Evolutionary conservation across 345 rosid species (phyloP).

Genomic region (Excoecaria agallocha): DNA sequence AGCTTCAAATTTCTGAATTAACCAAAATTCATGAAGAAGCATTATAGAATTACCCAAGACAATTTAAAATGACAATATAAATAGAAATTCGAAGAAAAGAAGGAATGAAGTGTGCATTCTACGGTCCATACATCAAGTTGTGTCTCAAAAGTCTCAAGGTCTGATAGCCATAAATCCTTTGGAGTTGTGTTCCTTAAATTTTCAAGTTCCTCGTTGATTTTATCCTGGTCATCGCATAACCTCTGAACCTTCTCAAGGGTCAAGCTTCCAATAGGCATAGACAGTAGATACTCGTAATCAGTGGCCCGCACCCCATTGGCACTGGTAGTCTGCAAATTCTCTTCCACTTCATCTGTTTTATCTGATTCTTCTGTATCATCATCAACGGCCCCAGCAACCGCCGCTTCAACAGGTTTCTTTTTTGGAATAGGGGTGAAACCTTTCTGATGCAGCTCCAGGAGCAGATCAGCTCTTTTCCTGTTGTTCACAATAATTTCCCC

Average conservation of each 20-base stretch:
- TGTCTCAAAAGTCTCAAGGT: constrained; percentile 59
- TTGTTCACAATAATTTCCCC: constrained; percentile 88
- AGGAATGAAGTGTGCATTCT: not conserved
- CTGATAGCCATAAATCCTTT: constrained; percentile 64
- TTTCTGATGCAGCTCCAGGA: constrained; percentile 64
- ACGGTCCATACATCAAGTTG: constrained; percentile 62
- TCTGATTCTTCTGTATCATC: constrained; percentile 60
- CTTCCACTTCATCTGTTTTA: constrained; percentile 55
- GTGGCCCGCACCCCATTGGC: constrained; percentile 40
- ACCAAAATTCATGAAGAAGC: constrained; percentile 9
- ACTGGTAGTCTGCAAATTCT: constrained; percentile 32
- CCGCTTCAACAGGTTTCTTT: constrained; percentile 58
- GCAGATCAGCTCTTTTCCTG: constrained; percentile 76
- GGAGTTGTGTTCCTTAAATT: constrained; percentile 56
- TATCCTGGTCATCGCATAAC: constrained; percentile 60
- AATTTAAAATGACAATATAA: not conserved
- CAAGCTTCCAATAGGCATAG: constrained; percentile 71
- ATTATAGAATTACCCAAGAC: not conserved
- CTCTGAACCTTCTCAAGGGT: constrained; percentile 78
- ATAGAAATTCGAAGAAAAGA: not conserved
- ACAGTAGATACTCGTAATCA: constrained; percentile 82
- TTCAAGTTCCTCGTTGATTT: constrained; percentile 51
- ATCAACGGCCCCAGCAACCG: constrained; percentile 60
- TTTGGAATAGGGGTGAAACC: constrained; percentile 85
- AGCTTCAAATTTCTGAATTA: constrained; percentile 47